Evolutionary conservation across 2,329 filamentous ascomycete genomes (phyloP), one percentile per base, ranked within the genome.

Genomic region (Rutstroemia sp.): DNA sequence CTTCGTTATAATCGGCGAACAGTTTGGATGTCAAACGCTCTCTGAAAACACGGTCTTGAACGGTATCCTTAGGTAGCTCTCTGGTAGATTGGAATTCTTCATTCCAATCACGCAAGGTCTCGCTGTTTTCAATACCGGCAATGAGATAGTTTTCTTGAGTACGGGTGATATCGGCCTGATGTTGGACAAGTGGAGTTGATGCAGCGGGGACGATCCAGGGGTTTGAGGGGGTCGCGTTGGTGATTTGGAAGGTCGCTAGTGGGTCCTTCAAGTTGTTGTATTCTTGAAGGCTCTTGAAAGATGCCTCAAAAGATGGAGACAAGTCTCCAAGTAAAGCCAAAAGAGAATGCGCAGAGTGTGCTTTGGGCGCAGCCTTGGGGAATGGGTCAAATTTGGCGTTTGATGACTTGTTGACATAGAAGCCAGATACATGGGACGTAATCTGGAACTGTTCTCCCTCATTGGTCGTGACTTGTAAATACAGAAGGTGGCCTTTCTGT

Each of bases 21-120:
- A 99, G 82, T 76, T 99, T 99, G 16, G 91, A 94, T 7, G 94
- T 88, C 55, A 99, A 78, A 34, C 94, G 85, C 73, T 99, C 94
- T 30, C 94, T 83, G 80, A 97, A 97, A 17, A 99, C 92, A 54
- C 92, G 85, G 69, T 99, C 94, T 72, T 96, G 92, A 10, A 99
- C 88, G 7, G 86, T 90, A 62, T 96, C 92, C 69, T 91, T 92
- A 37, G 92, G 92, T 61, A 99, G 80, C 72, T 99, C 94, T 66
- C 90, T 86, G 10, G 94, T 96, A 2, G 92, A 96, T 72, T 99
- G 94, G 69, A 99, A 95, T 70, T 99, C 94, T 72, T 99, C 94
- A 66, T 99, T 99, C 92, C 95, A 99, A 72, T 99, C 94, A 57
- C 94, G 84, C 61, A 99, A 77, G 4, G 91, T 96, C 69, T 99